phyloP scores from a whole-genome alignment of 208 protist species.

The Lotmaria passim region DNA sequence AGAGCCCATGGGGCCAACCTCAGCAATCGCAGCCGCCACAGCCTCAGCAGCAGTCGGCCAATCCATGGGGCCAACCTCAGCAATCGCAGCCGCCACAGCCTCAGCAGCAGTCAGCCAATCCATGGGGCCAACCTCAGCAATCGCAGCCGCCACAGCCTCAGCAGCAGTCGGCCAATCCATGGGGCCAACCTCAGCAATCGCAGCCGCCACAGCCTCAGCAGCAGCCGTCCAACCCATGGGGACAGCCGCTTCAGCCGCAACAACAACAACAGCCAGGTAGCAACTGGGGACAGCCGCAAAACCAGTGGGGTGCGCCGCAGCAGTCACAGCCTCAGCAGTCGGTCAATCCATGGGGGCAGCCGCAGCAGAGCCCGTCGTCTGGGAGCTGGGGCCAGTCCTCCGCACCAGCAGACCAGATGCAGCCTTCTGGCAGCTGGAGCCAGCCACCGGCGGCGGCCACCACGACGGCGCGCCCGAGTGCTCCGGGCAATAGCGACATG shows the following conservation, averaged over 20 bases:
- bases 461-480: constrained; percentile 12
- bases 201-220: constrained; percentile 3
- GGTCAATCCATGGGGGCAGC: constrained; percentile 28
- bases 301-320: constrained; percentile 2
- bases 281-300: constrained; percentile 30
- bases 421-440: constrained; percentile 13
- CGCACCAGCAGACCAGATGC: constrained; percentile 16
- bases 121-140: constrained; percentile 40
- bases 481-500: neutral
- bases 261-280: constrained; percentile 22
- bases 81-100: constrained; percentile 7
- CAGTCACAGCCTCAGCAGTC: constrained; percentile 15
- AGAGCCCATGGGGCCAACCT: constrained; percentile 41
- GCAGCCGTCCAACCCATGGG: constrained; percentile 15
- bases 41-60: constrained; percentile 15
- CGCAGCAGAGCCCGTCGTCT: constrained; percentile 23
- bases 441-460: constrained; percentile 13
- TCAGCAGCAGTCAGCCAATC: constrained; percentile 17
- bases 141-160: constrained; percentile 11
- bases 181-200: constrained; percentile 33
- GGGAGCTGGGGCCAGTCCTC: constrained; percentile 26
- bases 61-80: constrained; percentile 32
- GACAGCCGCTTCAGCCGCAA: constrained; percentile 8
- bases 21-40: constrained; percentile 12
- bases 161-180: constrained; percentile 14